Conservation (phyloP, 495 filamentous ascomycete genomes). For the Neurospora cerealis region DNA sequence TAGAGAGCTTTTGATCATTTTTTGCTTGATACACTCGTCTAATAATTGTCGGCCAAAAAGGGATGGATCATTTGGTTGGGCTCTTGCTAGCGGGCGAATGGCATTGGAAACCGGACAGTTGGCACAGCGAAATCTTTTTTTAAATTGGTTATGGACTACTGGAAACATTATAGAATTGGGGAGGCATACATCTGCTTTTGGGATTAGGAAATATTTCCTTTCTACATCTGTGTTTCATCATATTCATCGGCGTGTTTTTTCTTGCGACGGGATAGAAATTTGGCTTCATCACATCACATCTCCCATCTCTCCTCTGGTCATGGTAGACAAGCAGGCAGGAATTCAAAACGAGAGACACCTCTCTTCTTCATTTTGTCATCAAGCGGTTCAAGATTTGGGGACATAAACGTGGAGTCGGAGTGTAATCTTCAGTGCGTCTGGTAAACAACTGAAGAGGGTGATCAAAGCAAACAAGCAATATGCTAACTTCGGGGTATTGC, state of each 20-base stretch:
- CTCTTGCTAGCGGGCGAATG: not conserved
- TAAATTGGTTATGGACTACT: conserved; percentile 1
- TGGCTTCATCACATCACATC: not conserved
- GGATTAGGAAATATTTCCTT: not conserved
- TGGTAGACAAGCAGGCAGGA: not conserved
- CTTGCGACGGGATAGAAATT: not conserved
- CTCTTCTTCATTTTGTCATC: not conserved
- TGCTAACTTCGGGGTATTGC: not conserved
- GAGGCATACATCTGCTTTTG: not conserved
- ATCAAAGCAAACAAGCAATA: not conserved
- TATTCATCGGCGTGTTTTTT: not conserved
- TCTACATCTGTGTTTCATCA: not conserved
- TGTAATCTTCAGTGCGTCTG: not conserved
- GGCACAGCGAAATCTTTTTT: conserved; percentile 1
- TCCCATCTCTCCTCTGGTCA: not conserved
- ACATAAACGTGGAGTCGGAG: not conserved
- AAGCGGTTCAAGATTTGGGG: not conserved
- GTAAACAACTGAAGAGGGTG: not conserved
- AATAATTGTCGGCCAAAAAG: conserved; percentile 3
- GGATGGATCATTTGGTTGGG: not conserved
- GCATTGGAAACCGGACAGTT: conserved; percentile 3
- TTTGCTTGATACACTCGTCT: not conserved
- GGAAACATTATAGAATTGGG: not conserved
- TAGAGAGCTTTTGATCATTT: not conserved
- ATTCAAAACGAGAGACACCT: not conserved